These are phyloP conservation scores for Auricularia heimuer DNA, from an alignment of 768 basidiomycete species.

Conservation along the genomic window DNA sequence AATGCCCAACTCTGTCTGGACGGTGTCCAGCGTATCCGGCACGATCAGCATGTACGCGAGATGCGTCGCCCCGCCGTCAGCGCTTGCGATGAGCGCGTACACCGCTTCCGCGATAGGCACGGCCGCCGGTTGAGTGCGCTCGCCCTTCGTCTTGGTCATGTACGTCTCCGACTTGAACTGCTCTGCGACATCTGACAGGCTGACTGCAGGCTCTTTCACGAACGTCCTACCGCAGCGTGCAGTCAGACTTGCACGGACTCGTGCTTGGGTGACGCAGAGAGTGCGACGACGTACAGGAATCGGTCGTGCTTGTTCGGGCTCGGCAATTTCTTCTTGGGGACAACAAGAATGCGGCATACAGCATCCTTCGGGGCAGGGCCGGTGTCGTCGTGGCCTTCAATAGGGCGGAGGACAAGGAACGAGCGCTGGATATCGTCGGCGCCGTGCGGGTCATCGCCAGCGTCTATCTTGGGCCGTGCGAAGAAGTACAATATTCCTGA, in stretches of 20 bases:
- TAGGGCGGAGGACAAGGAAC: neutral
- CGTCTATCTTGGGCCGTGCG: neutral
- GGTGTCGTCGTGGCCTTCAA: neutral
- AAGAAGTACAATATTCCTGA: neutral
- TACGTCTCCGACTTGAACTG: neutral
- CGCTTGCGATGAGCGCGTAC: neutral
- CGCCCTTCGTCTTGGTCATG: slow-evolving; percentile 1
- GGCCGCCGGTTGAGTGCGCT: neutral
- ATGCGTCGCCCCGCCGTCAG: neutral
- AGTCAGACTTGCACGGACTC: neutral
- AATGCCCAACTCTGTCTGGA: neutral
- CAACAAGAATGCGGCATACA: neutral
- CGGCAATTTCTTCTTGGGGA: neutral
- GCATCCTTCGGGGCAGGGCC: neutral
- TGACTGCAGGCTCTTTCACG: neutral
- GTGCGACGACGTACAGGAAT: neutral
- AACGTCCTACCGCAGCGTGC: neutral
- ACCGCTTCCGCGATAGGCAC: neutral
- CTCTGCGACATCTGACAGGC: neutral
- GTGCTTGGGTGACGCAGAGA: no score
- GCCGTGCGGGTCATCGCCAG: neutral
- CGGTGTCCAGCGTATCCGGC: neutral
- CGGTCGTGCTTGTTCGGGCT: neutral
- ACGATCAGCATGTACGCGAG: neutral
- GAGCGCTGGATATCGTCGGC: neutral